Base-by-base conservation (phyloP, 495 filamentous ascomycete species). In the Cairneyella variabilis region DNA sequence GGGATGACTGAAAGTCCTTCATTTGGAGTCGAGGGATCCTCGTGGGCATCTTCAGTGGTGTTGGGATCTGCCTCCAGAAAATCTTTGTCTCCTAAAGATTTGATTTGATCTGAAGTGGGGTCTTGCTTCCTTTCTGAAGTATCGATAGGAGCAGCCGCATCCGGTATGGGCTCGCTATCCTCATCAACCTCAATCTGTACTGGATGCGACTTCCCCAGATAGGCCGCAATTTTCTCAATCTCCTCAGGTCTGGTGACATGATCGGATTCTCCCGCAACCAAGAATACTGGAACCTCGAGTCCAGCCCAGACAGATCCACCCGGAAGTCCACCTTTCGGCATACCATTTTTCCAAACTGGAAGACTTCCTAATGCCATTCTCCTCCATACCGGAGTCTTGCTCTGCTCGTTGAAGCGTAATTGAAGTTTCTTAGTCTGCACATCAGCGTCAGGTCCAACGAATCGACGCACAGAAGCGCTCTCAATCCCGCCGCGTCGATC, bases 401-500 rank as follows among this genome's bases (percentile, higher is more conserved):
- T 92, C 63, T 96, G 89, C 47, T 76, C 76, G 67, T 97, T 97
- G 72, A 85, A 97, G 20, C 82, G 80, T 22, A 86, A 65, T 66
- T 97, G 92, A 30, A 96, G 73, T 52, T 78, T 80, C 64, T 86
- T 87, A 1, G 86, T 80, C 62, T 91, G 88, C 2, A 72, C 62
- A 36, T 92, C 88, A 10, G 89, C 90, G 55, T 80, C 73, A 12
- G 70, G 67, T 3, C 91, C 92, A 11, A 91, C 86, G 64, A 96
- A 89, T 20, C 92, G 78, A 27, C 66, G 74, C 38, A 97, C 89
- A 54, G 90, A 95, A 18, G 76, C 71, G 57, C 90, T 96, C 18
- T 90, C 64, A 0, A 76, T 67, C 3, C 92, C 92, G 27, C 91
- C 91, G 26, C 86, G 75, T 41, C 87, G 74, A 66, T 97, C 92